Evolutionary conservation across 1,284 basidiomycete genomes (phyloP).

Genomic region (Chalciporus piperatoides): DNA sequence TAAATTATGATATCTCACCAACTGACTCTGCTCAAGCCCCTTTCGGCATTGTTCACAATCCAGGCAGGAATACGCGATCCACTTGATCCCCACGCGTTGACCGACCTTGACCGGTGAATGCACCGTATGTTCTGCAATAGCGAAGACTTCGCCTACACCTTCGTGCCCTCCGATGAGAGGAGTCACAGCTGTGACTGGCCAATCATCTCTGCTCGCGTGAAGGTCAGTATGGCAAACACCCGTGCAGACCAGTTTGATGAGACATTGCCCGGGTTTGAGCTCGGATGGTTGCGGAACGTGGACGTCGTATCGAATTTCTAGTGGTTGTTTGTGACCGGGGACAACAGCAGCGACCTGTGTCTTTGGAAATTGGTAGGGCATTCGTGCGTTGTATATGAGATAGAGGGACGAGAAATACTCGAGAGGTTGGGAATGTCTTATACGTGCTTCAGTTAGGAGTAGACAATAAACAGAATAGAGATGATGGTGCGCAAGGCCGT

Average conservation of each 20-base stretch:
- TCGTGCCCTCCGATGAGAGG: constrained; percentile 88
- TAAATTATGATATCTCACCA: neutral
- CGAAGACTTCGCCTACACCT: constrained; percentile 74
- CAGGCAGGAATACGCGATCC: constrained; percentile 69
- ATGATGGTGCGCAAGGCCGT: too few species aligned
- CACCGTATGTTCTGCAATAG: constrained; percentile 66
- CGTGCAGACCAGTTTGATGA: constrained; percentile 74
- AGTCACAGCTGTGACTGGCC: constrained; percentile 63
- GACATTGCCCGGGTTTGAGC: constrained; percentile 76
- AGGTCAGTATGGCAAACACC: constrained; percentile 81
- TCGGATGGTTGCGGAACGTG: constrained; percentile 63
- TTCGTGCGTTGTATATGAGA: neutral
- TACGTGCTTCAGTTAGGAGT: too few species aligned
- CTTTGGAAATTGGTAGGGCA: constrained; percentile 48
- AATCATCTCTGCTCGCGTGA: constrained; percentile 69
- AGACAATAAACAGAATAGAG: too few species aligned
- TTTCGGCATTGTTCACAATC: constrained; percentile 75
- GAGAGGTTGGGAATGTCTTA: too few species aligned
- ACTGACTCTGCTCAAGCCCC: constrained; percentile 67
- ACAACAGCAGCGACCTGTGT: constrained; percentile 64
- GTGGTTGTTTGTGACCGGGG: constrained; percentile 38
- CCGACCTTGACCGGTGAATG: constrained; percentile 66
- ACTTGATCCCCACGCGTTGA: constrained; percentile 86
- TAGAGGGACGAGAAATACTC: too few species aligned
- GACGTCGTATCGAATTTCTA: constrained; percentile 46